Base-by-base conservation (phyloP, 176 grass and related monocot species). In the Triticum urartu region DNA sequence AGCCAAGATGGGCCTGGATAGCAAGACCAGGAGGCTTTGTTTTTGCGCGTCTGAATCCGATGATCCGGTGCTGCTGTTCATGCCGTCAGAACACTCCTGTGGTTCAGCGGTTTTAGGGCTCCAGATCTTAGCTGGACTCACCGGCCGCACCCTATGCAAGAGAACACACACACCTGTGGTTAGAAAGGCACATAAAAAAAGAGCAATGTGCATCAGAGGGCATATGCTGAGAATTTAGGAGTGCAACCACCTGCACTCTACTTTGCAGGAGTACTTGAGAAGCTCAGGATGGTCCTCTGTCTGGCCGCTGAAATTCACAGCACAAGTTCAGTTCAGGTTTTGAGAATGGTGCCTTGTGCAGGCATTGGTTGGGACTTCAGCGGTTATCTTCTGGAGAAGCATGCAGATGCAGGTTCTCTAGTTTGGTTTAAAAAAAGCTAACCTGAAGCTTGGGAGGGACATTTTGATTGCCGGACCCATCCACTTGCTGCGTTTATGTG, bases 381-480 rank as follows among this genome's bases (percentile, higher is more conserved):
- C 28, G 28, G 28, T 30, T 30, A 30, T 30, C 28, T 30, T 30
- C 28, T 30, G 28, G 28, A 30, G 28, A 30, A 30, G 1, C 28
- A 30, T 30, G 28, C 28, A 30, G 28, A 30, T 30, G 28, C 28
- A 30, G 28, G 28, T 30, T 30, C 28, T 30, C 28, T 30, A 30
- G 28, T 30, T 30, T 30, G 28, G 28, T 30, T 84, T 84, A 1
- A 21, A 9, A 59, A 60, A 60, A 83, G 28, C 88, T 48, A 80
- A 99, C 97, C 92, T 99, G 92, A 99, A 99, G 72, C 94, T 99
- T 36, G 97, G 97, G 81, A 99, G 90, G 66, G 97, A 99, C 82
- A 99, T 99, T 86, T 77, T 96, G 88, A 99, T 96, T 74, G 84
- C 64, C 56, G 94, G 94, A 72, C 92, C 87, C 75, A 86, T 88